These are phyloP conservation scores for Metschnikowia reukaufii DNA, from an alignment of 805 yeast genomes.

Conservation along the genomic window DNA sequence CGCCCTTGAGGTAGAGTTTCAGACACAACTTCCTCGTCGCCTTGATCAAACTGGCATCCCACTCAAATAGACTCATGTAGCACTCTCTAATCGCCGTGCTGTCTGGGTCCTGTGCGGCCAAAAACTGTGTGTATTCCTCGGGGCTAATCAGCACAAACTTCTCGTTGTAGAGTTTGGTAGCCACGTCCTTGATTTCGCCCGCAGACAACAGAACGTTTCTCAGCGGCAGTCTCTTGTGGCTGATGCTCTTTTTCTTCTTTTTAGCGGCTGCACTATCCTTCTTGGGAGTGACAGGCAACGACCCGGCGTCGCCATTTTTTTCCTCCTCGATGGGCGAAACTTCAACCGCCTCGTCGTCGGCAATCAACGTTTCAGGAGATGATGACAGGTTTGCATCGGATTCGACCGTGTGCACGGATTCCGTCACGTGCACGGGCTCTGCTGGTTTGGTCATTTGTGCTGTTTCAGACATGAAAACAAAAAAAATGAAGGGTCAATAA, in stretches of 20 bases:
- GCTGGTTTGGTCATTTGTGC: not conserved
- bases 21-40: conserved; percentile 63
- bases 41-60: conserved; percentile 51
- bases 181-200: conserved; percentile 33
- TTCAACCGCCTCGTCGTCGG: not conserved
- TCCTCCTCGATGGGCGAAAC: not conserved
- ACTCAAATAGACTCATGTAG: conserved; percentile 48
- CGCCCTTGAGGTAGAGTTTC: conserved; percentile 73
- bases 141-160: conserved; percentile 44
- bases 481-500: not conserved
- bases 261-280: not conserved
- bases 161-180: conserved; percentile 37
- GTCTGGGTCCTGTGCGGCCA: conserved; percentile 49
- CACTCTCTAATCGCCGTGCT: conserved; percentile 38
- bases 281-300: conserved; percentile 7
- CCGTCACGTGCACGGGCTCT: not conserved
- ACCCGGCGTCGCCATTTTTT: not conserved
- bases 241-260: not conserved
- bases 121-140: conserved; percentile 45
- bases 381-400: not conserved
- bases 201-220: not conserved
- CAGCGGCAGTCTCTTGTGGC: conserved; percentile 3
- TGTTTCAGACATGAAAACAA: not conserved
- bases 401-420: not conserved
- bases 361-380: conserved; percentile 4